Conservation (phyloP, 805 yeast genomes). For the Kazachstania viticola region DNA sequence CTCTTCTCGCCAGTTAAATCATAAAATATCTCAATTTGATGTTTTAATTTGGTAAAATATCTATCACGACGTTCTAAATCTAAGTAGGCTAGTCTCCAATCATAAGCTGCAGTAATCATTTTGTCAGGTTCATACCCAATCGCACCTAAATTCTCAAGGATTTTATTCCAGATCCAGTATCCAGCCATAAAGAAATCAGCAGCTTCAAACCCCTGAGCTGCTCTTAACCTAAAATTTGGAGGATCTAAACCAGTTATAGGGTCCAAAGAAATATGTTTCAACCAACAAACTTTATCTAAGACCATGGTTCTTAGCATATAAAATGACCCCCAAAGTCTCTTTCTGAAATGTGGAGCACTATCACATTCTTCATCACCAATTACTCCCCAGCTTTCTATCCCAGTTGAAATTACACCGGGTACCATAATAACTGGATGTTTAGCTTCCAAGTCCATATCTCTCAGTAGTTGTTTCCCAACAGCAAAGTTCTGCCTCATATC, state of each 20-base stretch:
- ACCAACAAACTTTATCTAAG: conserved; percentile 86
- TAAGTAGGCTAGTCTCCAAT: conserved; percentile 87
- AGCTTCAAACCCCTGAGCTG: conserved; percentile 94
- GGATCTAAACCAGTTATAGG: conserved; percentile 91
- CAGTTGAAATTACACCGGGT: conserved; percentile 94
- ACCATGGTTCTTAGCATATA: conserved; percentile 91
- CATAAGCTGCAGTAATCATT: conserved; percentile 87
- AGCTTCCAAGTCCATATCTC: conserved; percentile 38
- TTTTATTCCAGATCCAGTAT: conserved; percentile 97
- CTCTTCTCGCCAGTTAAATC: conserved; percentile 46
- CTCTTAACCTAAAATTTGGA: conserved; percentile 63
- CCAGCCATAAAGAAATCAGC: conserved; percentile 96
- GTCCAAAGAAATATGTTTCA: conserved; percentile 81
- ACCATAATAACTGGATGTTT: conserved; percentile 81
- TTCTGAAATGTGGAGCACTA: conserved; percentile 72
- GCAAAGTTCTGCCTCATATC: conserved; percentile 76
- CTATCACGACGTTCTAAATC: conserved; percentile 83
- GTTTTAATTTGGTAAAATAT: conserved; percentile 68
- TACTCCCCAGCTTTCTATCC: conserved; percentile 87
- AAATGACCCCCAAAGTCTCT: conserved; percentile 93
- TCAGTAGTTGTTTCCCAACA: conserved; percentile 59
- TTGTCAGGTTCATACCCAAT: conserved; percentile 87
- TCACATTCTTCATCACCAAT: conserved; percentile 72
- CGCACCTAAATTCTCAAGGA: conserved; percentile 87
- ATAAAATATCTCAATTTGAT: conserved; percentile 53